Percentiles rank a stretch among this genome's conserved stretches.
Conservation (phyloP, 352 stramenopile species). For the Phytopythium aichiense region DNA sequence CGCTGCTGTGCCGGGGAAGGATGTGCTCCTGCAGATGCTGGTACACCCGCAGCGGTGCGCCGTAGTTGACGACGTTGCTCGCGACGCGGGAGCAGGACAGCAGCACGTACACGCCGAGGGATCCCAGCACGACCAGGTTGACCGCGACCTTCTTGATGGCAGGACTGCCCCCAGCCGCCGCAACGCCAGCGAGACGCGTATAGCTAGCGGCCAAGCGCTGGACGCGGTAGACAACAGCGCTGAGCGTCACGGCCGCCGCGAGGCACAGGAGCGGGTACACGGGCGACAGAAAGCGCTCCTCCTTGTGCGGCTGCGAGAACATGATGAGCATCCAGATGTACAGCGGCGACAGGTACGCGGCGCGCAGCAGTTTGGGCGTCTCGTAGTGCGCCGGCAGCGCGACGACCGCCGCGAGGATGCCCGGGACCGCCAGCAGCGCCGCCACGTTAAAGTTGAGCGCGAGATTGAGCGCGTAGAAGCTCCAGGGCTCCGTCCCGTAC, state of each 20-base stretch:
- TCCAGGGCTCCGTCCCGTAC: conserved; percentile 94
- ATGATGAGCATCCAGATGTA: conserved; percentile 94
- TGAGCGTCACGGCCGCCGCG: conserved; percentile 68
- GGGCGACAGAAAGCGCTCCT: conserved; percentile 97
- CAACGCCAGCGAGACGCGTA: background rate
- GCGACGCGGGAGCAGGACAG: conserved; percentile 54
- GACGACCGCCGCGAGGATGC: conserved; percentile 18
- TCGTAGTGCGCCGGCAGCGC: conserved; percentile 32
- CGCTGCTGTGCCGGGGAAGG: conserved; percentile 32
- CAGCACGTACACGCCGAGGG: conserved; percentile 42
- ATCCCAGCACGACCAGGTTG: conserved; percentile 33
- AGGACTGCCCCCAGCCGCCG: background rate
- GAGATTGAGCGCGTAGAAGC: conserved; percentile 96
- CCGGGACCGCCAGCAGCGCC: conserved; percentile 57
- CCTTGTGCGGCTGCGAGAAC: conserved; percentile 95
- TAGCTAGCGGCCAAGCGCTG: conserved; percentile 18
- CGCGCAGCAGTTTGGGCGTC: conserved; percentile 22
- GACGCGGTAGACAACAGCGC: conserved; percentile 35
- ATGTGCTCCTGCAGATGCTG: conserved; percentile 57
- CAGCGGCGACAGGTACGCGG: conserved; percentile 55
- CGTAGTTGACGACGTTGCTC: conserved; percentile 73
- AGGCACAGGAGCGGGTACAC: conserved; percentile 92
- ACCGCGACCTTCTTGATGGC: conserved; percentile 12
- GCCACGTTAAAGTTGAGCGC: conserved; percentile 95
- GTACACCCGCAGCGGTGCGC: conserved; percentile 66